Evolutionary conservation across 202 grass and related monocot species (phyloP).

Genomic region (Carex sylvatica): DNA sequence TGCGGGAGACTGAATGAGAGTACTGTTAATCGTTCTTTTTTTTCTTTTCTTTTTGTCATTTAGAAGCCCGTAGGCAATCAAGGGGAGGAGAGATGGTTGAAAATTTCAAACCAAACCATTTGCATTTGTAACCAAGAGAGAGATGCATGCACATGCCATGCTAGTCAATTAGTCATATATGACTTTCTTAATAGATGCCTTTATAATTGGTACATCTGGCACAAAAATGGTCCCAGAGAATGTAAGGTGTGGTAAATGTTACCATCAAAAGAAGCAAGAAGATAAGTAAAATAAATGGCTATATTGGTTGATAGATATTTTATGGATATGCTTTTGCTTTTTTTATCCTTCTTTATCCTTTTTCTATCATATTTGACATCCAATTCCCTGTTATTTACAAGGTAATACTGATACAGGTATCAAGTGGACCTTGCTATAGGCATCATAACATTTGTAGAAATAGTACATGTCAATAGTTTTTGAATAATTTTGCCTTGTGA

Average conservation of each 20-base stretch:
- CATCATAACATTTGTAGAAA: too few species aligned
- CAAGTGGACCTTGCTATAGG: too few species aligned
- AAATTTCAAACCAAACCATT: background rate
- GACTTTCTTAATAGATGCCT: constrained; percentile 7
- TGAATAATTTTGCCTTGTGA: too few species aligned
- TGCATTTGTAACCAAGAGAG: background rate
- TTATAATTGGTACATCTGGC: background rate
- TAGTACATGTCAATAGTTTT: too few species aligned
- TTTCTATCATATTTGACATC: too few species aligned
- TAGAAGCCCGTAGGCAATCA: too few species aligned
- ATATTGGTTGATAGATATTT: background rate
- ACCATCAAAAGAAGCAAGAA: constrained; percentile 6
- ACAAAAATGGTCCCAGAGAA: background rate
- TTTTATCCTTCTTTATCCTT: background rate
- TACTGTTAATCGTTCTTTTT: too few species aligned
- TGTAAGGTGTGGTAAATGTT: constrained; percentile 10
- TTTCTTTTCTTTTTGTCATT: too few species aligned
- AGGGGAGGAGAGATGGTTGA: too few species aligned
- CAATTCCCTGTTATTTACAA: too few species aligned
- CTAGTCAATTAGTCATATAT: background rate
- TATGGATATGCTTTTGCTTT: background rate
- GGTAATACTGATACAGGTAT: too few species aligned
- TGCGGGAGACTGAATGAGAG: too few species aligned
- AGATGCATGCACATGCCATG: background rate
- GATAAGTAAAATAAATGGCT: background rate